These are phyloP conservation scores for Candida corydali DNA, from an alignment of 805 yeast species.

Conservation along the genomic window DNA sequence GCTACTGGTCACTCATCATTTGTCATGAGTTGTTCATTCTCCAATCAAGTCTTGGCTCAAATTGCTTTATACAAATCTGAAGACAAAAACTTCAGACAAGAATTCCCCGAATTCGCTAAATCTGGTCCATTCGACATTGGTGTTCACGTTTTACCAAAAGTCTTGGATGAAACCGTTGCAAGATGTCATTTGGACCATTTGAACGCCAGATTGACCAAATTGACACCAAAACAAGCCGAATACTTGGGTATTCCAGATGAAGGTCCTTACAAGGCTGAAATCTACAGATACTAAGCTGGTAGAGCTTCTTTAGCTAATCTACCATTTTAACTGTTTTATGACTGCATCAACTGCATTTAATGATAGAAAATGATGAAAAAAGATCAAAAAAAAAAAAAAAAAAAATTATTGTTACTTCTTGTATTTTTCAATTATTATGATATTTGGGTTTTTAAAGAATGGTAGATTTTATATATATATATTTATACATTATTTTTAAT, in stretches of 20 bases:
- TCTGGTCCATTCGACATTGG: conserved; percentile 87
- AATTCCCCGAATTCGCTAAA: conserved; percentile 86
- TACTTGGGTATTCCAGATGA: conserved; percentile 86
- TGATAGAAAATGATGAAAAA: conserved; percentile 7
- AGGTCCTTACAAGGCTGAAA: conserved; percentile 98
- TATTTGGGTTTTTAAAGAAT: conserved; percentile 12
- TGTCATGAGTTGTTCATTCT: conserved; percentile 99
- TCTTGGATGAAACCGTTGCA: conserved; percentile 98
- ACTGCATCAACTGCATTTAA: conserved; percentile 45
- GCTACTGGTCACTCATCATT: conserved; percentile 99
- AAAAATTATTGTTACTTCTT: conserved; percentile 5
- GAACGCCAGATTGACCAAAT: conserved; percentile 80
- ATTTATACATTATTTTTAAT: no score
- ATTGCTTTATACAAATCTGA: conserved; percentile 92
- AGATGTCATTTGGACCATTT: conserved; percentile 92
- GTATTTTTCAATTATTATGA: conserved; percentile 6
- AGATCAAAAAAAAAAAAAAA: conserved; percentile 4
- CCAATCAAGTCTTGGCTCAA: conserved; percentile 99
- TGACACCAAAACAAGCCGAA: conserved; percentile 80
- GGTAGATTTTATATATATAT: conserved; percentile 23
- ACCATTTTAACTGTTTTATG: conserved; percentile 7
- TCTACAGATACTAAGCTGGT: conserved; percentile 81
- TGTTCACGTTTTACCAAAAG: conserved; percentile 96
- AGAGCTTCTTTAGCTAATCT: neutral
- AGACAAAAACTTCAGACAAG: conserved; percentile 72